Evolutionary conservation across 768 basidiomycete species (phyloP), one percentile per base, ranked within the genome.

Genomic region (Leucocoprinus leucothites): DNA sequence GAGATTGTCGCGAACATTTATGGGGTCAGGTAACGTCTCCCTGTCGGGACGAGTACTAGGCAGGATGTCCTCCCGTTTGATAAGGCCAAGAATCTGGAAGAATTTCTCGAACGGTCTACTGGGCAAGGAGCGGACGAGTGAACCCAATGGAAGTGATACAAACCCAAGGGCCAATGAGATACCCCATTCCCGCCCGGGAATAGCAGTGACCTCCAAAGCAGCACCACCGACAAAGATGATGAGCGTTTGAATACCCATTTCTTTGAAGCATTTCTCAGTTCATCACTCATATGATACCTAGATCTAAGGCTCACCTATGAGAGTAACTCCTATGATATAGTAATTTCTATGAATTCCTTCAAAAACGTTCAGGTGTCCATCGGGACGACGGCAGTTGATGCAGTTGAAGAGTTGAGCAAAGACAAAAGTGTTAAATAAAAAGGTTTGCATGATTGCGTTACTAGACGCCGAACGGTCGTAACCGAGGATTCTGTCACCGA

Each of bases 391-490:
- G 62, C 89, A 92, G 66, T 98, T 99, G 69, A 98, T 68, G 40
- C 92, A 94, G 72, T 95, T 97, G 80, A 89, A 94, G 61, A 99
- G 94, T 69, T 98, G 97, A 26, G 92, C 91, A 67, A 98, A 98
- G 47, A 98, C 96, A 64, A 98, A 99, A n/a, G 86, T 82, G 64
- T 98, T 99, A 82, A 99, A 99, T 28, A 98, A 92, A 16, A 98
- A 74, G 0, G 96, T 94, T 64, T 87, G 84, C 21, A 95, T 76
- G 36, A 85, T 68, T 4, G 71, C 61, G 19, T 81, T 65, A 44
- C 77, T 69, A 3, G 77, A 57, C 11, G 66, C 62, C 35, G 67
- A 65, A 44, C 75, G 56, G 25, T 74, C 70, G 28, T 84, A 73
- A 1, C 82, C 82, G 38, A 98, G 81, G 55, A 98, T 96, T 24